These are phyloP conservation scores for Botryotinia globosa DNA, from an alignment of 2,329 filamentous ascomycete genomes.

Conservation along the genomic window DNA sequence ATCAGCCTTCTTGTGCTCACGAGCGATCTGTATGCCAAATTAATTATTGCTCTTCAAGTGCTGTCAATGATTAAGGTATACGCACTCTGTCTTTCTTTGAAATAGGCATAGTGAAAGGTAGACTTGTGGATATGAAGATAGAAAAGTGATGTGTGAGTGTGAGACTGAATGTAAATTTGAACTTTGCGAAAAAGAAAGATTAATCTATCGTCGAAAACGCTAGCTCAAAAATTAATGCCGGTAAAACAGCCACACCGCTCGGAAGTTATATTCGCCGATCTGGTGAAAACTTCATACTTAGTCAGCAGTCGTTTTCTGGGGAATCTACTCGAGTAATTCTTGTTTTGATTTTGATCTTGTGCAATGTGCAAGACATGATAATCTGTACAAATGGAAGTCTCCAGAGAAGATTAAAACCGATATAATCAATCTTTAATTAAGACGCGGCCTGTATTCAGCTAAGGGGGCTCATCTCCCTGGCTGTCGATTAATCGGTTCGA, in stretches of 20 bases:
- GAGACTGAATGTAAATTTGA: neutral
- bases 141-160: neutral
- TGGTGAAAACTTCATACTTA: neutral
- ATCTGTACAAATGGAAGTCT: neutral
- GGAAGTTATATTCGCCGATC: neutral
- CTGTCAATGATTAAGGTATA: constrained; percentile 5
- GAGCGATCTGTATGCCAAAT: constrained; percentile 43
- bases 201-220: neutral
- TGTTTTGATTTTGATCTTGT: neutral
- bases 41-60: neutral
- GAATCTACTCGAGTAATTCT: neutral
- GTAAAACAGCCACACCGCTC: neutral
- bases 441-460: neutral
- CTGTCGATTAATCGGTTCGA: neutral
- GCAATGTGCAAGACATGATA: neutral
- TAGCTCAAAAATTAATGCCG: constrained; percentile 8
- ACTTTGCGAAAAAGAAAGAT: constrained; percentile 13
- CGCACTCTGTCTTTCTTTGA: constrained; percentile 47
- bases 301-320: neutral
- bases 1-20: constrained; percentile 56
- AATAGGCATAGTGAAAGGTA: constrained; percentile 40
- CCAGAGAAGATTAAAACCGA: neutral
- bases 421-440: neutral
- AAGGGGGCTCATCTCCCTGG: neutral
- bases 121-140: neutral